A percentile compares a stretch with the other conserved stretches of the same genome.
These are phyloP conservation scores for Colletotrichum theobromicola DNA, from an alignment of 2,329 filamentous ascomycete genomes.

Conservation along the genomic window DNA sequence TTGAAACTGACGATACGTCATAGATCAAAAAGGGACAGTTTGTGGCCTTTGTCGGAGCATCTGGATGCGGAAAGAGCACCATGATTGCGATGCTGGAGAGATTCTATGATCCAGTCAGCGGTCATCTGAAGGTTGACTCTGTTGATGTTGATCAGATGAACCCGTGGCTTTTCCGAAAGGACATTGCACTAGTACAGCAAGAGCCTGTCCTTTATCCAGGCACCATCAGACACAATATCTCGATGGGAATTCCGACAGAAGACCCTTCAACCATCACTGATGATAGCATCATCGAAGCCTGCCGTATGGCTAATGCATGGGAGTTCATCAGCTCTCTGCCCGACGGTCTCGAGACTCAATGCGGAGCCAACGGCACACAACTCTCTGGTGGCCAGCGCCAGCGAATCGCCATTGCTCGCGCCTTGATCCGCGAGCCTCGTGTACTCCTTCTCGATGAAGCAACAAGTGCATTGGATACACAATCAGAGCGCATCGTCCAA, in stretches of 20 bases:
- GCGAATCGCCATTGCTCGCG: slow-evolving; percentile 74
- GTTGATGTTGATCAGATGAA: slow-evolving; percentile 28
- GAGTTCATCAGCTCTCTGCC: slow-evolving; percentile 45
- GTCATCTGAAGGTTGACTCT: slow-evolving; percentile 30
- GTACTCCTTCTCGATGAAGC: slow-evolving; percentile 78
- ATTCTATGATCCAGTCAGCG: slow-evolving; percentile 51
- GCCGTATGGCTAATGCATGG: slow-evolving; percentile 53
- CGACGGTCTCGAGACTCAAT: slow-evolving; percentile 63
- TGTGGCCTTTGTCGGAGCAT: slow-evolving; percentile 58
- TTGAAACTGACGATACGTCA: background rate
- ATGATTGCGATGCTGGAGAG: slow-evolving; percentile 56
- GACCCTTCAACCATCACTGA: slow-evolving; percentile 28
- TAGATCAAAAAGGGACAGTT: slow-evolving; percentile 42
- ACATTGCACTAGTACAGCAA: slow-evolving; percentile 36
- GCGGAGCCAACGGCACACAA: slow-evolving; percentile 72
- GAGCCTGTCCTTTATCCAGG: slow-evolving; percentile 42
- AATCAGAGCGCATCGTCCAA: slow-evolving; percentile 70
- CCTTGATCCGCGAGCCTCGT: slow-evolving; percentile 68
- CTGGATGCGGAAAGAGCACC: slow-evolving; percentile 65
- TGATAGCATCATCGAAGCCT: slow-evolving; percentile 46
- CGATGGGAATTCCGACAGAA: slow-evolving; percentile 38
- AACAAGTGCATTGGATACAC: slow-evolving; percentile 68
- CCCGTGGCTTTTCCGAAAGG: slow-evolving; percentile 30
- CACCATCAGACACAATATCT: slow-evolving; percentile 55
- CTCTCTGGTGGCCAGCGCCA: slow-evolving; percentile 77